A percentile compares a stretch with the other conserved stretches of the same genome.
These are phyloP conservation scores for Backusella luteola DNA, from an alignment of 192 early-diverging fungal genomes.

Conservation along the genomic window DNA sequence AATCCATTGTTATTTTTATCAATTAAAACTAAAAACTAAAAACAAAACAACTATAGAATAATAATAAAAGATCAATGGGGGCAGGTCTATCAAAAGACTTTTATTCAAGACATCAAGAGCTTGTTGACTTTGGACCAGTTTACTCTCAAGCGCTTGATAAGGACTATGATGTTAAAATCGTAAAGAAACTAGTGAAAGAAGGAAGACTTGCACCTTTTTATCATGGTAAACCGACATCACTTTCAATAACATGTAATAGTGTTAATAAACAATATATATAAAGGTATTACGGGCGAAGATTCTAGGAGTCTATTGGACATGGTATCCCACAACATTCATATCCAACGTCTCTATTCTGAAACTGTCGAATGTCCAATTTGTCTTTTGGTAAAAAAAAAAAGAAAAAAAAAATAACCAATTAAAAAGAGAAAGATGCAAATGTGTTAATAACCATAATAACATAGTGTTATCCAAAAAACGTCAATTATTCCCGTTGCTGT, in stretches of 20 bases:
- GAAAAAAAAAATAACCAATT: not conserved
- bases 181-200: slow-evolving; percentile 17
- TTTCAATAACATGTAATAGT: not conserved
- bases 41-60: not conserved
- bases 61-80: slow-evolving; percentile 1
- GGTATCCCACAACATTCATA: not conserved
- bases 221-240: slow-evolving; percentile 8
- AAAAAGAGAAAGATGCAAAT: not conserved
- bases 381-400: slow-evolving; percentile 18
- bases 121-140: not conserved
- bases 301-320: not conserved
- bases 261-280: not conserved
- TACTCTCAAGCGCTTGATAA: not conserved
- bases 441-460: not conserved
- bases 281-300: not conserved
- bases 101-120: slow-evolving; percentile 4
- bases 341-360: slow-evolving; percentile 14
- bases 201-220: slow-evolving; percentile 31
- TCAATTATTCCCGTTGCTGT: slow-evolving; percentile 91
- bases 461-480: slow-evolving; percentile 83
- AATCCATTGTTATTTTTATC: not conserved
- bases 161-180: slow-evolving; percentile 24
- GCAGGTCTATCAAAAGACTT: slow-evolving; percentile 9
- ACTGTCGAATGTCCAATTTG: slow-evolving; percentile 33
- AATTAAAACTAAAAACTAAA: not conserved